A percentile compares a stretch with the other conserved stretches of the same genome.
These are phyloP conservation scores for Alliaria petiolata DNA, from an alignment of 345 rosid genomes.

Conservation along the genomic window DNA sequence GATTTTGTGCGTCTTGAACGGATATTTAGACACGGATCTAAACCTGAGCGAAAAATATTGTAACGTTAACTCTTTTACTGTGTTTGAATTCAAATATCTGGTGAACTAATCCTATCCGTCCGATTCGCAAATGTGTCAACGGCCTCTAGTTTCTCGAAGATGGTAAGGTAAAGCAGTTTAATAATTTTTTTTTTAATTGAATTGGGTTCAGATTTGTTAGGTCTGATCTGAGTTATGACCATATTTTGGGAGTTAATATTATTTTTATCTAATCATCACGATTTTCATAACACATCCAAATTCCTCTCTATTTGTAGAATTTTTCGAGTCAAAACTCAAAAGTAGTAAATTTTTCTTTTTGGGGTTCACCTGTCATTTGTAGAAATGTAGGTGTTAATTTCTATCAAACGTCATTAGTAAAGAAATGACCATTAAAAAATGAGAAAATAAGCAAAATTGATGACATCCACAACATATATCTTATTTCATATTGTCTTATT, in stretches of 20 bases:
- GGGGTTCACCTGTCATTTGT: not conserved
- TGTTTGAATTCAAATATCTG: constrained; percentile 27
- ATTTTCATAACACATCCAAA: not conserved
- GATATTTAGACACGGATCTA: constrained; percentile 20
- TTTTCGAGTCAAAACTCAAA: not conserved
- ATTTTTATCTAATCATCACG: not conserved
- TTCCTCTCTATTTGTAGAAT: not conserved
- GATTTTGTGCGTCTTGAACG: not conserved
- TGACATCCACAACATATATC: too few species aligned
- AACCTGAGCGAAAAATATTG: constrained; percentile 9
- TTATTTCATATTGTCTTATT: too few species aligned
- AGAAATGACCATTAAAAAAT: too few species aligned
- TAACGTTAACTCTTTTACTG: constrained; percentile 26
- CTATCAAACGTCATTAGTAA: too few species aligned
- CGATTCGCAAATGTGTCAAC: constrained; percentile 16
- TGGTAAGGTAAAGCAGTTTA: not conserved
- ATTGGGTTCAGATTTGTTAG: not conserved
- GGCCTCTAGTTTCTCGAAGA: constrained; percentile 16
- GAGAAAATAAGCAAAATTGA: too few species aligned
- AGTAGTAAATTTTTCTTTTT: not conserved
- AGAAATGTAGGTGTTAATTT: not conserved
- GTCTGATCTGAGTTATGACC: not conserved
- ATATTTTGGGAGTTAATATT: not conserved
- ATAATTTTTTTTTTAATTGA: not conserved
- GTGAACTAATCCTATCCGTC: constrained; percentile 2